Conservation (phyloP, 2,329 filamentous ascomycete species). For the Venturia nashicola region DNA sequence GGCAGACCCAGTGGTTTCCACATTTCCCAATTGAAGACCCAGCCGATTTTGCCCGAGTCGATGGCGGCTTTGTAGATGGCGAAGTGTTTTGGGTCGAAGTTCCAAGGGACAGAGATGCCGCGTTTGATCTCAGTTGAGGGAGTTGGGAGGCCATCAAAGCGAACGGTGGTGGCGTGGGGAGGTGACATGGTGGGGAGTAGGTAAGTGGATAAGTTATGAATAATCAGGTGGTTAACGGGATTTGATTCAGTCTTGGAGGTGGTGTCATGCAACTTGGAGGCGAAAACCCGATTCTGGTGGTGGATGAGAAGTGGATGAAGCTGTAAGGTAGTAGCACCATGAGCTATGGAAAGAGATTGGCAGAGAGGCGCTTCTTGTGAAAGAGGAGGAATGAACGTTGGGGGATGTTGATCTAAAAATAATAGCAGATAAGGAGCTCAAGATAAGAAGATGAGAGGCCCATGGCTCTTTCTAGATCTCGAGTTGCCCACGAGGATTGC, state of each 20-base stretch:
- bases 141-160: not conserved
- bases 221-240: not conserved
- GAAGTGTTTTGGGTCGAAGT: constrained; percentile 3
- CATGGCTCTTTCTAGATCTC: too few relatives aligned
- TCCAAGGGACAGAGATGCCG: constrained; percentile 5
- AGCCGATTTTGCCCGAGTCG: constrained; percentile 1
- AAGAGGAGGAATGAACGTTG: not conserved
- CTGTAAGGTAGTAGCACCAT: not conserved
- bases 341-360: too few relatives aligned
- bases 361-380: too few relatives aligned
- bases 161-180: not conserved
- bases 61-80: constrained; percentile 2
- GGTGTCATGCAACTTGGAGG: not conserved
- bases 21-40: constrained; percentile 6
- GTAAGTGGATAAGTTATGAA: not conserved
- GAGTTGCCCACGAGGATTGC: too few relatives aligned
- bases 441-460: too few relatives aligned
- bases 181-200: not conserved
- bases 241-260: not conserved
- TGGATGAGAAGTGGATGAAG: not conserved
- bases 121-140: not conserved
- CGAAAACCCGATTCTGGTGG: not conserved
- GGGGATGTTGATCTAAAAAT: not conserved
- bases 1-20: constrained; percentile 3
- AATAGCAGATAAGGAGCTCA: not conserved